These are phyloP conservation scores for Saccharomycopsis lassenensis DNA, from an alignment of 805 yeast species.

Conservation along the genomic window DNA sequence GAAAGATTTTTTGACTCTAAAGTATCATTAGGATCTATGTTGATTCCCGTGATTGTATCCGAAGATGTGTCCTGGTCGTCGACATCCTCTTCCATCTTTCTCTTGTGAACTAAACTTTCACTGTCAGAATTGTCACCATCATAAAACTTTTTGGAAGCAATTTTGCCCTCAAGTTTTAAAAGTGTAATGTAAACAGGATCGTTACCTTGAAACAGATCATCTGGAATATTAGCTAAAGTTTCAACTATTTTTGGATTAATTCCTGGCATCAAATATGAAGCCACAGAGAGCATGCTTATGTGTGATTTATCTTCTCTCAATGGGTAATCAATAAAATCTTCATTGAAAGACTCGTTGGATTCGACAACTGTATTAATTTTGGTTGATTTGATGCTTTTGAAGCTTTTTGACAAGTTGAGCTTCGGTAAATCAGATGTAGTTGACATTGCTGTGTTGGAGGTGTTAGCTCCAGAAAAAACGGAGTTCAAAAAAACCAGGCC, in stretches of 20 bases:
- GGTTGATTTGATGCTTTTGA: neutral
- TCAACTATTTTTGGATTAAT: conserved; percentile 50
- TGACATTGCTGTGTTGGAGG: conserved; percentile 3
- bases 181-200: conserved; percentile 72
- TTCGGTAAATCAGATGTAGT: neutral
- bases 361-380: neutral
- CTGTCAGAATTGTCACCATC: neutral
- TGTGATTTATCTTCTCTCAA: conserved; percentile 2
- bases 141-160: neutral
- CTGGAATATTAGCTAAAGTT: conserved; percentile 77
- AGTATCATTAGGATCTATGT: no score
- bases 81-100: neutral
- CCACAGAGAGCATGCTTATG: conserved; percentile 12
- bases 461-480: conserved; percentile 6
- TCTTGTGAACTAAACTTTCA: conserved; percentile 6
- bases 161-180: conserved; percentile 54
- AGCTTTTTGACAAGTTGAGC: neutral
- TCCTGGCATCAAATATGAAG: conserved; percentile 26
- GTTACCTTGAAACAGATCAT: conserved; percentile 48
- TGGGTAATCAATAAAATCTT: neutral
- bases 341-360: neutral
- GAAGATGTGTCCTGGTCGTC: neutral
- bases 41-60: neutral
- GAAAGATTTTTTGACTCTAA: neutral
- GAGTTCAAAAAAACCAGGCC: no score